Evolutionary conservation across 176 grass and related monocot species (phyloP).

Genomic region (Raddia distichophylla): DNA sequence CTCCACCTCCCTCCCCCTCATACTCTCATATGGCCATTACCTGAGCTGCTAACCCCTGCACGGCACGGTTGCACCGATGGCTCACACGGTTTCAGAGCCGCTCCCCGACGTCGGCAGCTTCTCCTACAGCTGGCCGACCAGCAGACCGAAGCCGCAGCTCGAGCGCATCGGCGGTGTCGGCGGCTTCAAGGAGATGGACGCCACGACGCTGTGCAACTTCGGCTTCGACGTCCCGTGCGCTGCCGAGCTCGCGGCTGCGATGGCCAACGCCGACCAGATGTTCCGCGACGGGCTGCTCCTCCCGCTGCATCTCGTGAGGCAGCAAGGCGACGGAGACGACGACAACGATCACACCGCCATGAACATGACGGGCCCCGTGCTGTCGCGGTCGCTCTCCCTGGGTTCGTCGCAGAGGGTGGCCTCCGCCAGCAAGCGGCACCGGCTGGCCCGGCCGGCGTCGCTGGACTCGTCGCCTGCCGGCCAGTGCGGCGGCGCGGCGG

Average conservation of each 20-base stretch:
- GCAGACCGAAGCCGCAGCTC: background rate
- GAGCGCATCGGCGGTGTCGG: background rate
- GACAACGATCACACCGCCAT: background rate
- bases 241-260: background rate
- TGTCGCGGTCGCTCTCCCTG: conserved; percentile 16
- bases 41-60: background rate
- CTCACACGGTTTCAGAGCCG: conserved; percentile 4
- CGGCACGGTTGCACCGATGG: conserved; percentile 30
- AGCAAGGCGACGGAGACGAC: background rate
- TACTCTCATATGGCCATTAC: background rate
- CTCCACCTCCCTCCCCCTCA: background rate
- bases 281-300: conserved; percentile 58
- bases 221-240: conserved; percentile 27
- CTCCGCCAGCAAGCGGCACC: conserved; percentile 32
- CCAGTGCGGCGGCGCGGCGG: background rate
- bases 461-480: conserved; percentile 15
- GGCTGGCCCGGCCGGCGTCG: background rate
- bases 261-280: conserved; percentile 53
- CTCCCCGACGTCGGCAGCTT: conserved; percentile 53
- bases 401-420: conserved; percentile 38
- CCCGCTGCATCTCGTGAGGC: conserved; percentile 30
- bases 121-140: conserved; percentile 54
- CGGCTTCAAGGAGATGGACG: conserved; percentile 20
- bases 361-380: background rate
- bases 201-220: conserved; percentile 9